Base-by-base conservation (phyloP, 768 basidiomycete genomes). In the Stropharia rugosoannulata region DNA sequence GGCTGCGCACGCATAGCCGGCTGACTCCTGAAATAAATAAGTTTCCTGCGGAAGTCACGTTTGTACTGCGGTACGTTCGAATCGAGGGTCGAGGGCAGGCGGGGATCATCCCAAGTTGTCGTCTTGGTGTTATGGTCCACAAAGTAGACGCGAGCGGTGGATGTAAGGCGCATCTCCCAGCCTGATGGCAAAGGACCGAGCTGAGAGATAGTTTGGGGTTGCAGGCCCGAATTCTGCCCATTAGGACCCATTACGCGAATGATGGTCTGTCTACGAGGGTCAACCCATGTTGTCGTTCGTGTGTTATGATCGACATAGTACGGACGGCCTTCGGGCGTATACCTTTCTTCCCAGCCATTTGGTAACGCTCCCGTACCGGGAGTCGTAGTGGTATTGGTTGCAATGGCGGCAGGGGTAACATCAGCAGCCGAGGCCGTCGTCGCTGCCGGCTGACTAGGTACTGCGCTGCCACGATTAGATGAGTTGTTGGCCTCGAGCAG, bases 121-220 rank as follows among this genome's bases (percentile, higher is more conserved):
- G 97, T 99, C 84, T 98, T 98, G 53, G 97, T 98, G 75, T 98
- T 98, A 77, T 99, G 97, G 71, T 99, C 97, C 51, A 99, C 97
- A 68, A 99, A 99, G 78, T 99, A 99, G 6, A 99, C 97, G 46
- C 97, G 88, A 1, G 97, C 96, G 1, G 97, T 98, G 3, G 92
- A 89, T 5, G 97, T 99, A 50, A 99, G 89, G 44, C 97, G 93
- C 97, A 99, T 99, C 73, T 99, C 97, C 97, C 97, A 99, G 53
- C 97, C 97, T 40, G 92, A 95, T 4, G 97, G 97, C 18, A 99
- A 73, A 27, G 97, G 97, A 2, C 97, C 97, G 19, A 99, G 88
- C 68, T 98, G 96, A 10, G 93, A 92, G 54, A 98, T 96, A 9
- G 95, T 89, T 70, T 98, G 95, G 8, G 95, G 93, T 69, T 98